Evolutionary conservation across 225 moss, liverwort and hornwort species (phyloP), one percentile per base, ranked within the genome.

Genomic region (Neckera pumila): DNA sequence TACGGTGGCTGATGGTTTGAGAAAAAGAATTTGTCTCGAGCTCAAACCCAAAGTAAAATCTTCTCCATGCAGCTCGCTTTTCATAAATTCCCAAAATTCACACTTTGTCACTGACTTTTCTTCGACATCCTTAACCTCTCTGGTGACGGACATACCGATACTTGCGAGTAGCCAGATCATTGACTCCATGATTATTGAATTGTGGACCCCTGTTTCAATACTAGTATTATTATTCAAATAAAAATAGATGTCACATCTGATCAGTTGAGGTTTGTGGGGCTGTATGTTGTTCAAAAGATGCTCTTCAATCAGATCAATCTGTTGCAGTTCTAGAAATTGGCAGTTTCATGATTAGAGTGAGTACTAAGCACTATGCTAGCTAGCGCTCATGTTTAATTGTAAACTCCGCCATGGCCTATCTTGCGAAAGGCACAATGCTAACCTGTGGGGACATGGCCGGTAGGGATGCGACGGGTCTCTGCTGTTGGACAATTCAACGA

Each of bases 391-490:
- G 12, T 34, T 30, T 9, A n/a, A 25, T 75, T 3, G n/a, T 66
- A 7, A 74, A 40, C 63, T 40, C 14, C 62, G 79, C 69, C 70
- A 89, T 84, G 76, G 76, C 62, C 31, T 23, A 34, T 75, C 8
- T 36, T 11, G 22, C 4, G 76, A 28, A 63, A 21, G 20, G 54
- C 12, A 28, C 19, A 26, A 47, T 81, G 31, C 17, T 75, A 21
- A 15, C 19, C 54, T 88, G 31, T 87, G 76, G 60, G 10, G 36
- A 26, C 60, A 19, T 61, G 77, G 34, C 10, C 53, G 51, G 51
- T 85, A 97, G 97, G 97, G 96, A 81, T 97, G 97, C 83, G 97
- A 97, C 53, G 97, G 76, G 4, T 96, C 96, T 10, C 42, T 97
- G 47, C 74, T 97, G 65, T 74, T 98, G 80, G 96, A 98, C 88